Conservation (phyloP, 1,284 basidiomycete genomes). For the Somion occarium region DNA sequence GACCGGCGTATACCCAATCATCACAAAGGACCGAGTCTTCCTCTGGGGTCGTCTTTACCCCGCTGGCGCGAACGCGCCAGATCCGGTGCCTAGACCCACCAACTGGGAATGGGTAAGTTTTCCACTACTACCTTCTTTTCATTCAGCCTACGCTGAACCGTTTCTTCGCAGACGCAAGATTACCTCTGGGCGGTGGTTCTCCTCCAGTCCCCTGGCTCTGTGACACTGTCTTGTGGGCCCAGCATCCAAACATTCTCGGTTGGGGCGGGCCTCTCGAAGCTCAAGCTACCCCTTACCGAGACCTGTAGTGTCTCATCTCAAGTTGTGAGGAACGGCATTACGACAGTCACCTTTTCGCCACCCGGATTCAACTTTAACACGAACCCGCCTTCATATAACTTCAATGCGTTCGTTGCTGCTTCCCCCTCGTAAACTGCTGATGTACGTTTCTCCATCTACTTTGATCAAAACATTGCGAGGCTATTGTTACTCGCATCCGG, state of each 20-base stretch:
- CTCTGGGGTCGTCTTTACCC: slow-evolving; percentile 56
- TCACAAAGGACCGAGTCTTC: slow-evolving; percentile 54
- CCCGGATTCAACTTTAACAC: slow-evolving; percentile 29
- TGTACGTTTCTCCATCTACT: no score
- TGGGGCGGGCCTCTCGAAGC: slow-evolving; percentile 45
- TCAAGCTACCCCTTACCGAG: slow-evolving; percentile 30
- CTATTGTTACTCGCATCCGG: no score
- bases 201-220: slow-evolving; percentile 34
- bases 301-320: slow-evolving; percentile 34
- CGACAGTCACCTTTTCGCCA: background rate
- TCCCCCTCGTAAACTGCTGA: slow-evolving; percentile 11
- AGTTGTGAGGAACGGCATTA: slow-evolving; percentile 27
- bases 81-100: slow-evolving; percentile 30
- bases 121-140: background rate
- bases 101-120: slow-evolving; percentile 30
- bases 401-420: slow-evolving; percentile 36
- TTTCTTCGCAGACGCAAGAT: slow-evolving; percentile 23
- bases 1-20: slow-evolving; percentile 57
- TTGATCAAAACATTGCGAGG: no score
- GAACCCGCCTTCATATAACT: slow-evolving; percentile 32
- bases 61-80: slow-evolving; percentile 31
- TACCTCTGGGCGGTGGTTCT: slow-evolving; percentile 41
- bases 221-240: slow-evolving; percentile 42
- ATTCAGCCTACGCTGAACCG: no score
- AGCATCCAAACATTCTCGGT: slow-evolving; percentile 23